Percentiles rank a stretch among this genome's conserved stretches.
Conservation (phyloP, 23 red algal species). For the Gracilaria caudata region DNA sequence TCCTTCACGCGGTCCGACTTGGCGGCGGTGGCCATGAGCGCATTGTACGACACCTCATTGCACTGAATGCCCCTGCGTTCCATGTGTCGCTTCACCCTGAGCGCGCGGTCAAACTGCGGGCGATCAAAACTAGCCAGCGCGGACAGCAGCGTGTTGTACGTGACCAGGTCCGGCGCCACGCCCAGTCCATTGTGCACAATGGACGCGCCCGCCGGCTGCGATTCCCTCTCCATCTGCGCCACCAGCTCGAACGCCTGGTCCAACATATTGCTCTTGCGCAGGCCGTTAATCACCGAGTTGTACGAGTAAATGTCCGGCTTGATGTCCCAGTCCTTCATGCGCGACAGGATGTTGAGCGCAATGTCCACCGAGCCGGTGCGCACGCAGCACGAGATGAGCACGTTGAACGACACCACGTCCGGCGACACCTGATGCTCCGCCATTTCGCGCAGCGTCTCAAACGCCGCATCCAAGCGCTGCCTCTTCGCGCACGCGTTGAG, state of each 20-base stretch:
- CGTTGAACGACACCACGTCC: slow-evolving; percentile 88
- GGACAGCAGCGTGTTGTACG: slow-evolving; percentile 74
- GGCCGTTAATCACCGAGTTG: slow-evolving; percentile 86
- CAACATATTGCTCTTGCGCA: slow-evolving; percentile 58
- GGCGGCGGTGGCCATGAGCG: slow-evolving; percentile 62
- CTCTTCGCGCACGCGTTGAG: slow-evolving; percentile 63
- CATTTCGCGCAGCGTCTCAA: slow-evolving; percentile 55
- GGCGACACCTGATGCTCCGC: slow-evolving; percentile 68
- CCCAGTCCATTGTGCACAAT: not conserved
- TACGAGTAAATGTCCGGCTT: slow-evolving; percentile 75
- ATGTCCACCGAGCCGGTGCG: slow-evolving; percentile 63
- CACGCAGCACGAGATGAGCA: slow-evolving; percentile 81
- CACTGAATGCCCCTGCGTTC: slow-evolving; percentile 20
- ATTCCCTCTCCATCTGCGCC: slow-evolving; percentile 60
- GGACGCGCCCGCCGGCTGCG: not conserved
- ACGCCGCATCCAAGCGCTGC: slow-evolving; percentile 50
- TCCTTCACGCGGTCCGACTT: slow-evolving; percentile 55
- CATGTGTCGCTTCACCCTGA: slow-evolving; percentile 65
- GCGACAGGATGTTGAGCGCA: slow-evolving; percentile 73
- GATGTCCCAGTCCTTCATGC: slow-evolving; percentile 76
- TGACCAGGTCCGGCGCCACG: slow-evolving; percentile 60
- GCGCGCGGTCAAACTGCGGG: slow-evolving; percentile 61
- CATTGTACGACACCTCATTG: slow-evolving; percentile 77
- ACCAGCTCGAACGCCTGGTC: slow-evolving; percentile 72
- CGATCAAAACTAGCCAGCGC: slow-evolving; percentile 26